Conservation (phyloP, 2,329 filamentous ascomycete species). For the Karstenula rhodostoma region DNA sequence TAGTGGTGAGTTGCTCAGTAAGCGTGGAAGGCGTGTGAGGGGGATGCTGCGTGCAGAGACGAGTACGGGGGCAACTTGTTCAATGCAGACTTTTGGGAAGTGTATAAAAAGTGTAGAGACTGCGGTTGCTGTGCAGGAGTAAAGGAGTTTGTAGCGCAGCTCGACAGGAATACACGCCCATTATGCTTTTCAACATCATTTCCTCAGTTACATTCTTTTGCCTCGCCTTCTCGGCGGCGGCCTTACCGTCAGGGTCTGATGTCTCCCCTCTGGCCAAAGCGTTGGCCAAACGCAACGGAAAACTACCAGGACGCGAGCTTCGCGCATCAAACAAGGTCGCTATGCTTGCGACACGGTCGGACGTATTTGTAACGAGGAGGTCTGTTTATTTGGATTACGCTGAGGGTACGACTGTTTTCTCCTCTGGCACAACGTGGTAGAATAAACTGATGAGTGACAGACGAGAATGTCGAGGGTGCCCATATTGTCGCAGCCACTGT, state of each 20-base stretch:
- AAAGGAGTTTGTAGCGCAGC: not conserved
- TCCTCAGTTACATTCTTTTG: not conserved
- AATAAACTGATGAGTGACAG: not conserved
- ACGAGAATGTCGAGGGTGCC: not conserved
- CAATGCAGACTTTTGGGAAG: not conserved
- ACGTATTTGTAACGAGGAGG: not conserved
- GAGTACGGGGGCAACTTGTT: not conserved
- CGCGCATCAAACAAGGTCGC: not conserved
- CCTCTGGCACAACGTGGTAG: not conserved
- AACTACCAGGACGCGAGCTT: not conserved
- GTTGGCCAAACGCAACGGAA: not conserved
- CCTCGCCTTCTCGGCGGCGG: not conserved
- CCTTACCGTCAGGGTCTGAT: not conserved
- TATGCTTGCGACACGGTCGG: not conserved
- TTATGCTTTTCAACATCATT: not conserved
- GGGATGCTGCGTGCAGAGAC: not conserved
- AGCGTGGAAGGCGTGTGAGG: not conserved
- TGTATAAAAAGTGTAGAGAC: not conserved
- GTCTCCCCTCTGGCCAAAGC: not conserved
- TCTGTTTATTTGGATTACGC: not conserved
- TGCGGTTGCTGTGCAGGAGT: not conserved
- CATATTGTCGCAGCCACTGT: not conserved
- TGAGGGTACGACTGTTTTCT: not conserved
- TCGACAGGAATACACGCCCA: not conserved
- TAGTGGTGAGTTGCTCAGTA: not conserved